Evolutionary conservation across 108 stramenopile genomes (phyloP).

Genomic region (Cyclotella kingstonii): DNA sequence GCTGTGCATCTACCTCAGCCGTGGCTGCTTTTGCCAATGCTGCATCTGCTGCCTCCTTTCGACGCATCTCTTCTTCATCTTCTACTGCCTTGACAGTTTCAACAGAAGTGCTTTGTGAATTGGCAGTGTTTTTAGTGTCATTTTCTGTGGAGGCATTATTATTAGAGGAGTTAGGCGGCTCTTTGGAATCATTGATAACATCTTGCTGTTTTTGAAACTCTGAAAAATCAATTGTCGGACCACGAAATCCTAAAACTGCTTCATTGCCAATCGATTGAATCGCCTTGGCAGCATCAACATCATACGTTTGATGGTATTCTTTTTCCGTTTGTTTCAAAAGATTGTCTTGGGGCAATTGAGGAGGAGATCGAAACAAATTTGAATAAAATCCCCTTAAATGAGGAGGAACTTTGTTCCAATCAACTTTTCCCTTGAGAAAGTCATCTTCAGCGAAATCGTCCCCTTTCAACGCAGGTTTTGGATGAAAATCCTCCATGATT

Average conservation of each 20-base stretch:
- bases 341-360: not conserved
- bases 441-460: not conserved
- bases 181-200: not conserved
- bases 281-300: constrained; percentile 11
- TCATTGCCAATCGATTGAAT: constrained; percentile 29
- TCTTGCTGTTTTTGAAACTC: not conserved
- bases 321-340: not conserved
- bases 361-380: constrained; percentile 17
- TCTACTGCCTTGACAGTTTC: not conserved
- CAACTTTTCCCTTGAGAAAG: constrained; percentile 1
- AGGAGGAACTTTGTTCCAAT: constrained; percentile 36
- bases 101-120: too few species aligned
- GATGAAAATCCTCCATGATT: constrained; percentile 19
- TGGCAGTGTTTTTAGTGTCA: not conserved
- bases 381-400: constrained; percentile 40
- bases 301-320: not conserved
- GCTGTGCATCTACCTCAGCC: constrained; percentile 2
- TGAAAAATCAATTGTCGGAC: not conserved
- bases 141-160: not conserved
- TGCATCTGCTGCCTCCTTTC: constrained; percentile 2
- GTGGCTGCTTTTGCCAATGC: constrained; percentile 5
- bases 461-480: not conserved
- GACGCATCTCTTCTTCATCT: not conserved
- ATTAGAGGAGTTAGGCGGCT: not conserved
- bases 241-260: constrained; percentile 6